phyloP scores from a whole-genome alignment of 129 eudicot species.

The Cynara cardunculus region DNA sequence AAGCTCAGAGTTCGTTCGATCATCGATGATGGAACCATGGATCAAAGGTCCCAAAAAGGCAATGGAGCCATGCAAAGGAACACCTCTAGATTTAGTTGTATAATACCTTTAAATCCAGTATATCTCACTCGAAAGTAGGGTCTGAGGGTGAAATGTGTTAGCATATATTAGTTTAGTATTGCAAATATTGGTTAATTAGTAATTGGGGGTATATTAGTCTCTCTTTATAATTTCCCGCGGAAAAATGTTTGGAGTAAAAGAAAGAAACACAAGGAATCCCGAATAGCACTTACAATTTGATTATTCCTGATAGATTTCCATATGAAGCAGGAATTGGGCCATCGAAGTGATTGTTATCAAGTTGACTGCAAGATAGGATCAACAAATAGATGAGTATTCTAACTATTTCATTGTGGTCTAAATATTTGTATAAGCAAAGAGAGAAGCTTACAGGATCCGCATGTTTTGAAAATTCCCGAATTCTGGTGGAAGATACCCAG shows the following conservation, averaged over 20 bases:
- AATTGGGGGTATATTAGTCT: too few species aligned
- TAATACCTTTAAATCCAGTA: too few species aligned
- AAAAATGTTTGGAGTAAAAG: not conserved
- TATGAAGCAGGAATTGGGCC: constrained; percentile 71
- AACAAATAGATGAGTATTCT: not conserved
- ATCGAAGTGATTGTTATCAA: constrained; percentile 73
- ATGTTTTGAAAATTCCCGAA: constrained; percentile 39
- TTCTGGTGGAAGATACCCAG: constrained; percentile 82
- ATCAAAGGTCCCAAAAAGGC: too few species aligned
- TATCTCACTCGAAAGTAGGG: too few species aligned
- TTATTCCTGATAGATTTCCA: constrained; percentile 49
- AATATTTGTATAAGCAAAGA: not conserved
- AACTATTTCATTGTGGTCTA: not conserved
- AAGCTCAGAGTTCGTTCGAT: not conserved
- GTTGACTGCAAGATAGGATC: constrained; percentile 53
- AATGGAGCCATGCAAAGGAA: too few species aligned
- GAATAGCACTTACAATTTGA: constrained; percentile 63
- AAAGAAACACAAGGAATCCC: not conserved
- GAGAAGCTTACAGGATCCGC: constrained; percentile 53
- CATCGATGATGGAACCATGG: too few species aligned
- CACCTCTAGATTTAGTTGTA: too few species aligned
- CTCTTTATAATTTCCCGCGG: too few species aligned
- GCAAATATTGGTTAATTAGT: too few species aligned
- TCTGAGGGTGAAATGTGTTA: too few species aligned
- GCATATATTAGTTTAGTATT: too few species aligned